Conservation (phyloP, 805 yeast genomes). For the Saccharomyces cerevisiae region DNA sequence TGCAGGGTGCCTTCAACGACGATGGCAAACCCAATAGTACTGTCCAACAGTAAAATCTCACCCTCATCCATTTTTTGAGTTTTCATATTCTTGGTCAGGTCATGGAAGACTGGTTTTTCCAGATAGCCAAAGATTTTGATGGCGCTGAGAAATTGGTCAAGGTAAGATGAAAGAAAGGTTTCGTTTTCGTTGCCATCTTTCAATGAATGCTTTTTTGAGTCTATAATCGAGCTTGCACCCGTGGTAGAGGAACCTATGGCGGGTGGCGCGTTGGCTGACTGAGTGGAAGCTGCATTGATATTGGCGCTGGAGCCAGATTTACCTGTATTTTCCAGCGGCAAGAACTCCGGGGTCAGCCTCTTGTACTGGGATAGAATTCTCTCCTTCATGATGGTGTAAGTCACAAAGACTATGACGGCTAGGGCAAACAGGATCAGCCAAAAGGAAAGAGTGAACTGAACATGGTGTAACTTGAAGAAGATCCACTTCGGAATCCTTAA, state of each 20-base stretch:
- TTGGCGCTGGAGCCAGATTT: background rate
- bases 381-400: constrained; percentile 16
- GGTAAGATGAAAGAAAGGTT: constrained; percentile 45
- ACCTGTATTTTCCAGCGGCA: constrained; percentile 1
- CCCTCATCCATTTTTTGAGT: constrained; percentile 74
- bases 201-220: background rate
- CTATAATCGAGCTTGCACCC: background rate
- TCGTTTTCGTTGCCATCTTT: constrained; percentile 8
- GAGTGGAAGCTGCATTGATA: background rate
- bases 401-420: constrained; percentile 9
- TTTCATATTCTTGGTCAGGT: constrained; percentile 82
- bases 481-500: constrained; percentile 13
- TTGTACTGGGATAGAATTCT: constrained; percentile 23
- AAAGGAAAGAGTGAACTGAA: constrained; percentile 16
- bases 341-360: constrained; percentile 15
- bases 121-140: constrained; percentile 90
- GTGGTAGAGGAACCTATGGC: background rate
- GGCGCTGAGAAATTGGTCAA: constrained; percentile 85
- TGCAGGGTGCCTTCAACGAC: constrained; percentile 88
- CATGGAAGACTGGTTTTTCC: constrained; percentile 86
- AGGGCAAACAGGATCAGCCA: constrained; percentile 9
- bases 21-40: constrained; percentile 75
- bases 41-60: constrained; percentile 67
- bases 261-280: background rate
- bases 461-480: constrained; percentile 10